Base-by-base conservation (phyloP, 2,329 filamentous ascomycete genomes). In the Arthroderma uncinatum region DNA sequence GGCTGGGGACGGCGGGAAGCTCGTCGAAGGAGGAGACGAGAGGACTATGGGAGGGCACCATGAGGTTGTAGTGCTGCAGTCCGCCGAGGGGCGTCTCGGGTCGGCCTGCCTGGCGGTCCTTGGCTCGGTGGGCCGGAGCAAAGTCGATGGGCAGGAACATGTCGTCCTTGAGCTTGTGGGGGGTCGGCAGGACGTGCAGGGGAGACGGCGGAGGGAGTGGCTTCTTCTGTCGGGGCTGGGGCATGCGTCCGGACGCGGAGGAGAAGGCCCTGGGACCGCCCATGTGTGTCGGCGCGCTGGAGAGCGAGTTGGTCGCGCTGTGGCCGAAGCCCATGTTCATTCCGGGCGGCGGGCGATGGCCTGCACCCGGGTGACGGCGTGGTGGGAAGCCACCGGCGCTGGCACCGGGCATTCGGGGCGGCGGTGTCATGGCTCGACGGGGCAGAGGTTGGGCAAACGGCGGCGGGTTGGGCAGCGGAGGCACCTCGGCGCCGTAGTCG, bases 351-450 rank as follows among this genome's bases (percentile, higher is more conserved):
- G 47, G 47, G 8, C 12, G 47, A 19, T 50, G 47, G 42, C 61
- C 56, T 12, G 54, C 44, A 69, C 73, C 39, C 65, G 65, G 36
- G 64, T 67, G 40, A 66, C 65, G 42, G 67, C 72, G 48, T 7
- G 40, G 34, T 9, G 73, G 81, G 58, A 79, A 79, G 36, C 81
- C 77, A 12, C 82, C 80, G 54, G 82, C 81, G 59, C 79, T 82
- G 36, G 81, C 77, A 12, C 82, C 80, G 54, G 82, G 81, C 59
- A 80, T 82, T 57, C 80, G 79, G 62, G 92, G 91, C 16, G 92
- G 92, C 55, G 92, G 92, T 19, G 92, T 97, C 92, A 97, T 96
- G 55, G 92, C 92, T 66, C 92, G 87, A 64, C 92, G 87, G 61
- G 83, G 85, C 14, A 95, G 81, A 9, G 89, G 89, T 71, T 96